Evolutionary conservation across 179 eudicot genomes (phyloP), one percentile per base, ranked within the genome.

Genomic region (Amaranthus tricolor): DNA sequence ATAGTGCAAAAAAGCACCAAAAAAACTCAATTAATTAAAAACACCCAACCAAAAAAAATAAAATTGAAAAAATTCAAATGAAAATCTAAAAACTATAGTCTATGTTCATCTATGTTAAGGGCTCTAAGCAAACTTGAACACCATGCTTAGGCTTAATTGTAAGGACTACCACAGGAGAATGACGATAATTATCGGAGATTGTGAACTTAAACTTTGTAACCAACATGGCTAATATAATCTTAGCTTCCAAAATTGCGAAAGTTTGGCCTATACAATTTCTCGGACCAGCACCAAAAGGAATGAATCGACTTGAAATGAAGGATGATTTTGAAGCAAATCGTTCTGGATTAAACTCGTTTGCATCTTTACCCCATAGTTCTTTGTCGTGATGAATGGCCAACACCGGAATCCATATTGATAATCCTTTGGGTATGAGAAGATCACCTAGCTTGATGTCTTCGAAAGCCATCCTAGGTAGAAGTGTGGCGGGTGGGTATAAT

Each of bases 341-440:
- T 1, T 84, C 72, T 0, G 98, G 98, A 56, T 89, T 90, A 76
- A 94, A 94, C 75, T 92, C 87, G 44, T 94, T 88, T 1, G 77
- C 98, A 64, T 94, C 98, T 40, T 82, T 54, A 7, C 98, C 98
- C 97, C 98, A 92, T n/a, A 90, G 53, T 59, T 94, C 88, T 60
- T 84, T 80, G 67, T 84, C 85, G 17, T 90, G 97, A 74, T 94
- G 97, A 49, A 94, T 90, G 0, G 96, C 98, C 0, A 90, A 84
- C 0, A 94, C 91, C 3, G 98, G 98, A 31, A 94, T 92, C 97
- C 97, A 94, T 52, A 94, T 88, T 0, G 98, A 90, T 54, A 92
- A 70, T 1, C 98, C 98, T 74, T 92, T 92, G 19, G 98, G 98
- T 70, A 94, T 88, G 24, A 82, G 60, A 13, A 94, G 89, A 64